A percentile compares a stretch with the other conserved stretches of the same genome.
Evolutionary conservation across 345 rosid genomes (phyloP).

Genomic region (Eucalyptus camaldulensis): DNA sequence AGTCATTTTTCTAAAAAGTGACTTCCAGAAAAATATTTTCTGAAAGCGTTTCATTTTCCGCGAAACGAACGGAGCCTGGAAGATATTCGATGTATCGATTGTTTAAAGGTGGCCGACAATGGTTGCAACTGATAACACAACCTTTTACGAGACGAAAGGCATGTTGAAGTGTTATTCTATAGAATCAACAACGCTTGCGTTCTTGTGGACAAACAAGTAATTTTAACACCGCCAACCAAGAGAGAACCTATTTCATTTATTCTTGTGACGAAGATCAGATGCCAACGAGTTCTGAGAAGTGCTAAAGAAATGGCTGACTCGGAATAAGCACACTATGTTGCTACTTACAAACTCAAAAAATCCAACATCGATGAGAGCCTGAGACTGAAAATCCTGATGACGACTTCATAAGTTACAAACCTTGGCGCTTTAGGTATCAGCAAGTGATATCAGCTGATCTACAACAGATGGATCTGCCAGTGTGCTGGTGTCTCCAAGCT

Average conservation of each 20-base stretch:
- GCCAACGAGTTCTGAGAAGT: not conserved
- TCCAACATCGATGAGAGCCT: not conserved
- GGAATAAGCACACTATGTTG: not conserved
- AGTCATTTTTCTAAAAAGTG: no score
- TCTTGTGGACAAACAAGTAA: not conserved
- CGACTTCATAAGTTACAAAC: no score
- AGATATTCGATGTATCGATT: not conserved
- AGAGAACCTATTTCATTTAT: not conserved
- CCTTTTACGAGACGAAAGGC: not conserved
- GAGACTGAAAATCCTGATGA: not conserved
- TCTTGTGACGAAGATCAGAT: not conserved
- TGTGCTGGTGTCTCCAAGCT: constrained; percentile 91
- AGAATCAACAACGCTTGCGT: not conserved
- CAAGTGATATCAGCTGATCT: constrained; percentile 63
- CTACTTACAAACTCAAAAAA: not conserved
- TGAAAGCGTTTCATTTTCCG: rapidly evolving
- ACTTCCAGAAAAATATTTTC: no score
- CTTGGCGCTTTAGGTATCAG: constrained; percentile 21
- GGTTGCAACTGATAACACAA: not conserved
- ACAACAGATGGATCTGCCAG: constrained; percentile 86
- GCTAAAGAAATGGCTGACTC: not conserved
- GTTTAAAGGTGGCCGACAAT: not conserved
- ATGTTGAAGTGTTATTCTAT: not conserved
- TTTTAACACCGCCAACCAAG: not conserved
- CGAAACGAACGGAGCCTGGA: rapidly evolving